phyloP scores from a whole-genome alignment of 2,329 filamentous ascomycete species.

The Clonostachys rosea region DNA sequence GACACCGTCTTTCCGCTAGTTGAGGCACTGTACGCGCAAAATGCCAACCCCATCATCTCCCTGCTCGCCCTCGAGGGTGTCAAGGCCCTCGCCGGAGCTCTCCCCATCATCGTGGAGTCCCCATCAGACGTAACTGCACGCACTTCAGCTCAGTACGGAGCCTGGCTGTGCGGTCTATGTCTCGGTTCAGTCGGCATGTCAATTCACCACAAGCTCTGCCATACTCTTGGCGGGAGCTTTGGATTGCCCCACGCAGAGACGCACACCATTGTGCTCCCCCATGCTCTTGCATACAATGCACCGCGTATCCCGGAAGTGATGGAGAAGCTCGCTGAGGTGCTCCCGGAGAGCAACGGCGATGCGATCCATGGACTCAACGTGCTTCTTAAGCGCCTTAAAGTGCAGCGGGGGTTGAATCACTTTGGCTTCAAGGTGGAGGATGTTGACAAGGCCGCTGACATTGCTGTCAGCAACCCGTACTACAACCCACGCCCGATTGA shows the following conservation, averaged over 20 bases:
- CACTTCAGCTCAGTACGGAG: constrained; percentile 46
- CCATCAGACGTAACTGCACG: constrained; percentile 39
- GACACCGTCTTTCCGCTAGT: constrained; percentile 27
- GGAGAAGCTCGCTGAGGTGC: constrained; percentile 42
- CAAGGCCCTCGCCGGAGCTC: constrained; percentile 42
- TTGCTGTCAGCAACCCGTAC: constrained; percentile 53
- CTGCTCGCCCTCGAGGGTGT: constrained; percentile 55
- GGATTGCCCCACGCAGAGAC: constrained; percentile 62
- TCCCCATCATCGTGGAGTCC: constrained; percentile 45
- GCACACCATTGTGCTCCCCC: constrained; percentile 58
- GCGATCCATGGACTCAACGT: constrained; percentile 52
- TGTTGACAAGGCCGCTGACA: constrained; percentile 53
- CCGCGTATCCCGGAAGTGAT: constrained; percentile 47
- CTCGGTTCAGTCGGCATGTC: constrained; percentile 57
- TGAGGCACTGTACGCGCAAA: constrained; percentile 58
- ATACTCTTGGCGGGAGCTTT: constrained; percentile 59
- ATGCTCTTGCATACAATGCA: constrained; percentile 59
- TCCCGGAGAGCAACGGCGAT: constrained; percentile 54
- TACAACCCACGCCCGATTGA: constrained; percentile 54
- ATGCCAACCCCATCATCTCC: constrained; percentile 55
- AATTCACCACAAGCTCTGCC: constrained; percentile 65
- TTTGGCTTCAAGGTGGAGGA: constrained; percentile 56
- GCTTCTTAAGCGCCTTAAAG: constrained; percentile 45
- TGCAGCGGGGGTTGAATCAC: constrained; percentile 46
- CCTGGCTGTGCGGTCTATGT: constrained; percentile 60